Percentiles rank a stretch among this genome's conserved stretches.
Conservation (phyloP, 2,329 filamentous ascomycete species). For the Fusarium buxicola region DNA sequence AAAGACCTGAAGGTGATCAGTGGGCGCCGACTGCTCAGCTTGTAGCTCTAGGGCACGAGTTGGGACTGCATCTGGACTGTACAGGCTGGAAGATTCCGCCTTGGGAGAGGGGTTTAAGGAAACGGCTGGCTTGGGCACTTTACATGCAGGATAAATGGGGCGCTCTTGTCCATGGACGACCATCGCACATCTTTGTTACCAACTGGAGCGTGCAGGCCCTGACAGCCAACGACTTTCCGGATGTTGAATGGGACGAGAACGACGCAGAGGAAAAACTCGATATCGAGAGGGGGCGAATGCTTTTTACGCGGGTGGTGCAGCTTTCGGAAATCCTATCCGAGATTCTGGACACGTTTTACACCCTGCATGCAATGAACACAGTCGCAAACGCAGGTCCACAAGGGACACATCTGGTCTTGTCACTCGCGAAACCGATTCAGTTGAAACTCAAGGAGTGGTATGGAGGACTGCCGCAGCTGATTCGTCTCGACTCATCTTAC, state of each 20-base stretch:
- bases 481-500: conserved; percentile 74
- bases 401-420: conserved; percentile 78
- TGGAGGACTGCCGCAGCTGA: conserved; percentile 70
- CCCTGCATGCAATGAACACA: conserved; percentile 77
- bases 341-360: conserved; percentile 86
- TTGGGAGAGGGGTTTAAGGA: conserved; percentile 88
- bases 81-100: conserved; percentile 85
- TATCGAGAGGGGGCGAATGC: conserved; percentile 73
- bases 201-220: conserved; percentile 83
- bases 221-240: conserved; percentile 76
- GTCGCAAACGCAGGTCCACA: conserved; percentile 74
- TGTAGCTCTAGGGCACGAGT: conserved; percentile 86
- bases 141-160: conserved; percentile 97
- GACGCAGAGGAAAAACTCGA: conserved; percentile 72
- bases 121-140: conserved; percentile 88
- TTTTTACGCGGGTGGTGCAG: conserved; percentile 81
- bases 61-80: conserved; percentile 91
- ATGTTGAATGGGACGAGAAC: conserved; percentile 74
- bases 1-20: conserved; percentile 80
- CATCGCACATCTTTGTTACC: conserved; percentile 75
- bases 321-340: conserved; percentile 81
- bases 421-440: conserved; percentile 83
- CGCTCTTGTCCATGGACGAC: conserved; percentile 84
- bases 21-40: conserved; percentile 89
- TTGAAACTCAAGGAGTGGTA: conserved; percentile 88